These are phyloP conservation scores for Crithidia brevicula DNA, from an alignment of 208 protist species.

Conservation along the genomic window DNA sequence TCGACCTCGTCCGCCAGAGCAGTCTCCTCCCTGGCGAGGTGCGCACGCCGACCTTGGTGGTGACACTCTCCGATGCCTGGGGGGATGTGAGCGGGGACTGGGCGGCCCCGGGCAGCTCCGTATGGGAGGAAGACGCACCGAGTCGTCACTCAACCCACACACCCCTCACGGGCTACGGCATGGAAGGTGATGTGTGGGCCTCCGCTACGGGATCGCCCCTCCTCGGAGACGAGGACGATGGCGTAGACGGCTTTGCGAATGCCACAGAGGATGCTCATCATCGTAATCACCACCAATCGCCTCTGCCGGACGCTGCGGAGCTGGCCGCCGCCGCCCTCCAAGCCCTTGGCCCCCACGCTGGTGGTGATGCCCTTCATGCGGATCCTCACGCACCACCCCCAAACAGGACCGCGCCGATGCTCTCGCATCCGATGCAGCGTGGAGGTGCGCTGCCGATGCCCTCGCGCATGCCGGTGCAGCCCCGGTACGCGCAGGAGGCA, in stretches of 20 bases:
- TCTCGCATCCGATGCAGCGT: neutral
- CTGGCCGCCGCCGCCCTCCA: conserved; percentile 33
- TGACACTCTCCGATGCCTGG: conserved; percentile 33
- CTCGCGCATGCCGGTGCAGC: neutral
- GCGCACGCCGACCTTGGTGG: conserved; percentile 51
- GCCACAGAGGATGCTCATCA: conserved; percentile 3
- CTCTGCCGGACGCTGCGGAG: conserved; percentile 11
- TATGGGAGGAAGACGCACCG: conserved; percentile 50
- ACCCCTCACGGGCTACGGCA: conserved; percentile 42
- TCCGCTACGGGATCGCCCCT: conserved; percentile 30
- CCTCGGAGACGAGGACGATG: conserved; percentile 14
- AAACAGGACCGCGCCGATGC: neutral
- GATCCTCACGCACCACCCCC: neutral
- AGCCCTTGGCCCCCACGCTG: conserved; percentile 5
- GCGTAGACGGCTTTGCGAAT: neutral
- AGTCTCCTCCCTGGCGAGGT: conserved; percentile 68
- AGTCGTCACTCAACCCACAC: conserved; percentile 31
- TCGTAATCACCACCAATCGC: neutral
- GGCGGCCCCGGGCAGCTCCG: conserved; percentile 51
- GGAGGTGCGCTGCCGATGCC: neutral
- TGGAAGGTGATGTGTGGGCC: conserved; percentile 39
- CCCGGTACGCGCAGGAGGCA: neutral
- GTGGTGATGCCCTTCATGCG: neutral
- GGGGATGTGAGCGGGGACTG: conserved; percentile 48
- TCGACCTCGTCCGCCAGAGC: conserved; percentile 27